Evolutionary conservation across 768 basidiomycete genomes (phyloP), one percentile per base, ranked within the genome.

Genomic region (Daedalea quercina): DNA sequence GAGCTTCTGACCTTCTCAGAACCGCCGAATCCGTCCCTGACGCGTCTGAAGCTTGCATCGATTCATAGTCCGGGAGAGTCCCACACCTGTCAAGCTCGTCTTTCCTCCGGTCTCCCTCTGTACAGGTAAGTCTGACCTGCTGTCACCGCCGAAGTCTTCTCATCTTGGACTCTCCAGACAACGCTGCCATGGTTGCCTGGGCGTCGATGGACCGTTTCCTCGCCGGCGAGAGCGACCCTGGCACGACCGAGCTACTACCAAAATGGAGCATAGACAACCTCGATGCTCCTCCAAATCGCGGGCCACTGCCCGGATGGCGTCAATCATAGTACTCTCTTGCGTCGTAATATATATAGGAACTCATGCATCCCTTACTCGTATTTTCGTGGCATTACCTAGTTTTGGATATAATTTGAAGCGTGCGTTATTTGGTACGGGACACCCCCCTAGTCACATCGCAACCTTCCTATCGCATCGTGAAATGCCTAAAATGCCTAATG

Each of bases 111-210:
- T 79, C 0, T 66, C 73, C 11, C 71, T 94, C 1, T 97, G 94
- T 63, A 95, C 92, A 63, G 91, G 91, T 88, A 53, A 50, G 73
- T 57, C 23, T 1, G 9, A n/a, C 19, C n/a, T 9, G 15, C n/a
- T 17, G 19, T 19, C 34, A 37, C 41, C 22, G 17, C 25, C 31
- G 41, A 31, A 11, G 3, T 37, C 22, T 3, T 24, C 23, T 35
- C 7, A 15, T 35, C n/a, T 2, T 9, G 3, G 20, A 20, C 24
- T 25, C 31, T 20, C 3, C 57, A 94, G 95, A 97, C 62, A 98
- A 97, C 66, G 95, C 95, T 0, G 94, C 81, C 9, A 98, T 98
- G 95, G 90, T 97, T 58, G 95, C 80, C 1, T 95, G 87, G 89
- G 88, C 94, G 3, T 85, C 90, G 0, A 86, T 94, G 78, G 71